Base-by-base conservation (phyloP, 495 filamentous ascomycete species). In the Talaromyces trachyspermus region DNA sequence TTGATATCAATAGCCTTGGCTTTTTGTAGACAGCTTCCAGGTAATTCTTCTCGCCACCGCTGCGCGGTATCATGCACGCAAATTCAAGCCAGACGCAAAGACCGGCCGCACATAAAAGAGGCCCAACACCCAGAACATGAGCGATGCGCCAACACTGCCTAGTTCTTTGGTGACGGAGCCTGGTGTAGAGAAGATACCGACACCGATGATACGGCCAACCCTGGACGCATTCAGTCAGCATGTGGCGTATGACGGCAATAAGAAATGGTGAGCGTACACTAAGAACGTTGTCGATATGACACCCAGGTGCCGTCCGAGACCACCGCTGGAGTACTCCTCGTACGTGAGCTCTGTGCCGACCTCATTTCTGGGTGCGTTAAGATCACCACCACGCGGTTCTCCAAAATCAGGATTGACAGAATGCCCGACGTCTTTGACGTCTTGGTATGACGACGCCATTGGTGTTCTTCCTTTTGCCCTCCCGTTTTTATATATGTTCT, bases 161-260 rank as follows among this genome's bases (percentile, higher is more conserved):
- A 77, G 74, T n/a, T 76, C 75, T 5, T 64, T 61, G 1, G 79
- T 60, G 46, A 88, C 80, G 6, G 74, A 68, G 3, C 80, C 80
- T 0, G 82, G 83, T 0, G 78, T 83, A 1, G 83, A 81, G 54
- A 86, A 87, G 46, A 88, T 86, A 25, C 83, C 84, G 43, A 72
- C 78, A 0, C 84, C 84, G 46, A 88, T 81, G 17, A 88, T 81
- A 8, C 82, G 77, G 19, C 70, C 72, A 2, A 71, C 71, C 4
- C 75, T 80, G 17, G 63, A 63, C 4, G 64, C 2, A 36, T 24
- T 26, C 5, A 14, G 14, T 38, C 25, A 37, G 25, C 41, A 49
- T 35, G 17, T 22, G 11, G 22, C 24, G 32, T 41, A 23, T 23
- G 24, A 19, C 10, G 22, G 10, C 27, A 8, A 24, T 35, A n/a